Base-by-base conservation (phyloP, 306 rosid genomes). In the Quercus variabilis region DNA sequence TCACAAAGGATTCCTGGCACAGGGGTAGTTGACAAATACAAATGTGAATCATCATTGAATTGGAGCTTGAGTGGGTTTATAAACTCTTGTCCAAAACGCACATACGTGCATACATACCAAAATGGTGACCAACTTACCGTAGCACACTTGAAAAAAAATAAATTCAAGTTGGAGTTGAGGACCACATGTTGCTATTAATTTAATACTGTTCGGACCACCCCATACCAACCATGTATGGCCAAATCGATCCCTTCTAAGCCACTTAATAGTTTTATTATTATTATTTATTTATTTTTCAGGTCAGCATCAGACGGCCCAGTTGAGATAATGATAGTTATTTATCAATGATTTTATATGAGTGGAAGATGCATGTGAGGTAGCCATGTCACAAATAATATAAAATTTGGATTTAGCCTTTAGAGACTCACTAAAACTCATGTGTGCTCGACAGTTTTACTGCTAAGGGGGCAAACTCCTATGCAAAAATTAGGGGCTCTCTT, bases 311-410 rank as follows among this genome's bases (percentile, higher is more conserved):
- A 35, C 15, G 18, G 72, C 25, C 72, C 52, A 8, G 4, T 35
- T 33, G 15, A 18, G 72, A n/a, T 46, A 6, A 35, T 19, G 26
- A n/a, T 6, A 1, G 11, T 33, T 67, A 13, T 35, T 35, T 67
- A 33, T 67, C 17, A 4, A 67, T 69, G 76, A 14, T 74, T 49
- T 19, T 76, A 28, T 7, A 18, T 64, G 65, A 17, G 12, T 41
- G 69, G 75, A 81, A 76, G 75, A 18, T 81, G 82, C 78, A 81
- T 73, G 64, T 75, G 75, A 49, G 64, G 71, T 38, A 57, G 63
- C 69, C 72, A 64, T 51, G 51, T 33, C 0, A 31, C 18, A 19
- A 64, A 56, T 65, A 19, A 52, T 26, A n/a, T 23, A 75, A 57
- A 63, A 74, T 57, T 30, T 25, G 30, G 49, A 56, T 41, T 43